A percentile compares a stretch with the other conserved stretches of the same genome.
phyloP scores from a whole-genome alignment of 345 rosid genomes.

The Carallia brachiata region DNA sequence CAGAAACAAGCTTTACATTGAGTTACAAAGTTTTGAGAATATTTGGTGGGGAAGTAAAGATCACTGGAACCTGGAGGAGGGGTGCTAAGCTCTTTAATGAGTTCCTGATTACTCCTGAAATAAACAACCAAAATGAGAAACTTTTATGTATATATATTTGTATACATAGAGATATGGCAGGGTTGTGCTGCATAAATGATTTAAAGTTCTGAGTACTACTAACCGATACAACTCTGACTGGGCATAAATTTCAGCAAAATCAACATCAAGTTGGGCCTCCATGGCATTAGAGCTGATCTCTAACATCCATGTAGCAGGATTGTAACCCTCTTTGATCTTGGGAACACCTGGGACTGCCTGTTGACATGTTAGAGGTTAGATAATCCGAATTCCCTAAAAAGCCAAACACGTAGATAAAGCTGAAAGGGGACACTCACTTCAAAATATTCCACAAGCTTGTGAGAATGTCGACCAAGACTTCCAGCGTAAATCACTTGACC shows the following conservation, averaged over 20 bases:
- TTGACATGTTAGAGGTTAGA: neutral
- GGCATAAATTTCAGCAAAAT: conserved; percentile 23
- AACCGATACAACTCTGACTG: conserved; percentile 22
- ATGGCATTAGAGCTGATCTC: conserved; percentile 18
- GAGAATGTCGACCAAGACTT: conserved; percentile 11
- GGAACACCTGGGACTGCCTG: conserved; percentile 22
- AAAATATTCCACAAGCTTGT: conserved; percentile 19
- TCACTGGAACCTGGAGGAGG: conserved; percentile 33
- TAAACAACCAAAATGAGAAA: no score
- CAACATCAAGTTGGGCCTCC: conserved; percentile 21
- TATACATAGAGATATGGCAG: no score
- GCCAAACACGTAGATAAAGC: neutral
- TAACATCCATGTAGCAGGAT: conserved; percentile 33
- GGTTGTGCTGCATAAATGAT: no score
- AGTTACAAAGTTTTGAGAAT: conserved; percentile 32
- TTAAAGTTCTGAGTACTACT: neutral
- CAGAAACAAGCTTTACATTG: conserved; percentile 46
- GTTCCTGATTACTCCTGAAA: conserved; percentile 37
- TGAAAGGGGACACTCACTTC: conserved; percentile 4
- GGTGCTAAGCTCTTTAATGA: conserved; percentile 38
- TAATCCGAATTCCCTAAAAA: no score
- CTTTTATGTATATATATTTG: no score
- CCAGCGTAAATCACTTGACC: conserved; percentile 21
- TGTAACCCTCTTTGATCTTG: conserved; percentile 19
- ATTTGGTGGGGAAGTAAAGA: conserved; percentile 40